A percentile compares a stretch with the other conserved stretches of the same genome.
These are phyloP conservation scores for Trichosporon sp. DNA, from an alignment of 1,284 basidiomycete species.

Conservation along the genomic window DNA sequence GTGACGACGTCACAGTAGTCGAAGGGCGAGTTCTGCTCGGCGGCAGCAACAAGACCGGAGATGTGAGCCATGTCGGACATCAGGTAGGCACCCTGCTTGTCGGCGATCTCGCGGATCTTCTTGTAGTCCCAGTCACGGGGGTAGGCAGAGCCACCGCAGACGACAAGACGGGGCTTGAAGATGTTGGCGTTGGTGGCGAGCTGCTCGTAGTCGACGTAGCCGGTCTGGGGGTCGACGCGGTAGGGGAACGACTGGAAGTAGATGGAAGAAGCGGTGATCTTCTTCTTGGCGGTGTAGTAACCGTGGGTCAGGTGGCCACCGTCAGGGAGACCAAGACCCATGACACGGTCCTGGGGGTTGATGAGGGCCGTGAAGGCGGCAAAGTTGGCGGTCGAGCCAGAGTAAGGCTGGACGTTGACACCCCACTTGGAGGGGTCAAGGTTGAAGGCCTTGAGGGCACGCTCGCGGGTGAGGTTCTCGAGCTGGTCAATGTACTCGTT, in stretches of 20 bases:
- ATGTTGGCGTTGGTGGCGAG: slow-evolving; percentile 84
- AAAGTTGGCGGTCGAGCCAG: slow-evolving; percentile 91
- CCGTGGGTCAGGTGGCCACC: slow-evolving; percentile 98
- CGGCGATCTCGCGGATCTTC: slow-evolving; percentile 72
- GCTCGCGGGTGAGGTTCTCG: slow-evolving; percentile 88
- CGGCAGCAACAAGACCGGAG: slow-evolving; percentile 88
- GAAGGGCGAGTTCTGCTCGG: slow-evolving; percentile 89
- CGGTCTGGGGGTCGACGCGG: slow-evolving; percentile 72
- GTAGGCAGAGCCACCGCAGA: slow-evolving; percentile 98
- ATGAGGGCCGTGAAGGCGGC: slow-evolving; percentile 94
- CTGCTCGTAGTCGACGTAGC: slow-evolving; percentile 84
- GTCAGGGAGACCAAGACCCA: slow-evolving; percentile 98
- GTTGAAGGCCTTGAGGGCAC: slow-evolving; percentile 93
- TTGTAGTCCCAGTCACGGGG: slow-evolving; percentile 97
- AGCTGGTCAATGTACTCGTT: slow-evolving; percentile 97
- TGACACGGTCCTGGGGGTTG: slow-evolving; percentile 95
- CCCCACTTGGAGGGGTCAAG: slow-evolving; percentile 89
- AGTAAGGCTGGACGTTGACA: slow-evolving; percentile 99
- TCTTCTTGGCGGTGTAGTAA: slow-evolving; percentile 99
- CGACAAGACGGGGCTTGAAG: slow-evolving; percentile 93
- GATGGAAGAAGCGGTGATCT: slow-evolving; percentile 99
- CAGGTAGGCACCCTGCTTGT: slow-evolving; percentile 84
- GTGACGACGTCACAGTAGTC: slow-evolving; percentile 96
- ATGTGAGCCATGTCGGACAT: slow-evolving; percentile 98
- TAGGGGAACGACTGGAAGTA: slow-evolving; percentile 99